These are phyloP conservation scores for Sporisorium exsertum DNA, from an alignment of 1,284 basidiomycete species.

Conservation along the genomic window DNA sequence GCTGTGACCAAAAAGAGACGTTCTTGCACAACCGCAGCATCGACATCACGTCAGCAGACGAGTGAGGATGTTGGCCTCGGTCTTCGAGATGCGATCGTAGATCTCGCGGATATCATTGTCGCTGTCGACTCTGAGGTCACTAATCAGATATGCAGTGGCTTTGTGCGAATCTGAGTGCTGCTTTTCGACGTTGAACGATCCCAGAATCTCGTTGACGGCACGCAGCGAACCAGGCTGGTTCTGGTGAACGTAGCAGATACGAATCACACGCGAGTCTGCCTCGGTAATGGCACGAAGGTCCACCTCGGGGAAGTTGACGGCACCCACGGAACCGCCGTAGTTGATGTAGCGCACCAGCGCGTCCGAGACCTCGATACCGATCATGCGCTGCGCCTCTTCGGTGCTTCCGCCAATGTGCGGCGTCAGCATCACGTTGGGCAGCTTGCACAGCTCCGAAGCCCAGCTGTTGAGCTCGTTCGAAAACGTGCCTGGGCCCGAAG, in stretches of 20 bases:
- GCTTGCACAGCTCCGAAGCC: conserved; percentile 59
- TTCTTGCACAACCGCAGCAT: not conserved
- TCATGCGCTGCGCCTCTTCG: conserved; percentile 97
- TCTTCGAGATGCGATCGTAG: conserved; percentile 83
- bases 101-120: conserved; percentile 84
- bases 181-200: conserved; percentile 98
- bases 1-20: not conserved
- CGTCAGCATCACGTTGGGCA: conserved; percentile 64
- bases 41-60: conserved; percentile 36
- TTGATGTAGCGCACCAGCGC: conserved; percentile 90
- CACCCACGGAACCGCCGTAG: conserved; percentile 86
- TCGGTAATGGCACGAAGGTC: conserved; percentile 86
- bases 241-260: conserved; percentile 94
- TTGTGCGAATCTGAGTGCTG: conserved; percentile 97
- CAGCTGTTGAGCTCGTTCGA: conserved; percentile 62
- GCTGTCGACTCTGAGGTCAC: conserved; percentile 92
- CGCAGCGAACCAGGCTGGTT: conserved; percentile 98
- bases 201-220: conserved; percentile 90
- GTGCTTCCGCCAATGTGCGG: conserved; percentile 99
- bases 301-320: conserved; percentile 99
- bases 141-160: conserved; percentile 93
- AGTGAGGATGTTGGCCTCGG: conserved; percentile 70
- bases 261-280: conserved; percentile 84
- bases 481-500: conserved; percentile 86
- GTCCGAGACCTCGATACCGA: conserved; percentile 92